These are phyloP conservation scores for Sporothrix brasiliensis DNA, from an alignment of 2,329 filamentous ascomycete genomes.

Conservation along the genomic window DNA sequence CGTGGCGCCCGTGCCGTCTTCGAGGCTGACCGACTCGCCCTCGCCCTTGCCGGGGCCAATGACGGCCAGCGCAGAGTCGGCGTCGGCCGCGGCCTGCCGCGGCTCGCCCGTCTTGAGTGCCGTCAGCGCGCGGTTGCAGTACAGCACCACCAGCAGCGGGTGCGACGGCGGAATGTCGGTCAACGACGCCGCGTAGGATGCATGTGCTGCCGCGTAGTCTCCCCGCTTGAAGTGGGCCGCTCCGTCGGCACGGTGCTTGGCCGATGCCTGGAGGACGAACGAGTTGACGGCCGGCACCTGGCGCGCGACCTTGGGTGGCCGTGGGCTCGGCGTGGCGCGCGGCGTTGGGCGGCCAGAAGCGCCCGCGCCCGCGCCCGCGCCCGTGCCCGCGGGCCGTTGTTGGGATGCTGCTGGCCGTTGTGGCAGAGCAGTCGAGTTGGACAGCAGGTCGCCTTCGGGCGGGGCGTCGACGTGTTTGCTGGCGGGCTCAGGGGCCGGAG, in stretches of 20 bases:
- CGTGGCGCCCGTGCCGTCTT: conserved; percentile 59
- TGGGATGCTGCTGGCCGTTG: conserved; percentile 27
- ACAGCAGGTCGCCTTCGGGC: conserved; percentile 66
- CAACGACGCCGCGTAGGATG: conserved; percentile 78
- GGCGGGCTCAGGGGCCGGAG: conserved; percentile 39
- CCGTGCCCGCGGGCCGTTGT: neutral
- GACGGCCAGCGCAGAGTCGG: conserved; percentile 75
- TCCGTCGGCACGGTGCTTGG: conserved; percentile 76
- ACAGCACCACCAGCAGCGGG: conserved; percentile 82
- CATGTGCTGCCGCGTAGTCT: conserved; percentile 85
- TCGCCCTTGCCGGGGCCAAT: conserved; percentile 81
- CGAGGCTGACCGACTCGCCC: conserved; percentile 75
- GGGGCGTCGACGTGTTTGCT: conserved; percentile 42
- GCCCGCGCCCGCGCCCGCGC: conserved; percentile 41
- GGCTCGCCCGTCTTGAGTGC: conserved; percentile 89
- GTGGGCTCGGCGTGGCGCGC: conserved; percentile 45
- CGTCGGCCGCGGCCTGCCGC: conserved; percentile 81
- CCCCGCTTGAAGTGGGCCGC: conserved; percentile 91
- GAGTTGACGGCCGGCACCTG: conserved; percentile 69
- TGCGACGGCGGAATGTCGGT: conserved; percentile 74
- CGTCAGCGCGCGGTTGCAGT: conserved; percentile 89
- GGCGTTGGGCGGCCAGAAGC: conserved; percentile 43
- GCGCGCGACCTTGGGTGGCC: conserved; percentile 51
- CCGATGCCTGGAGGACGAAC: conserved; percentile 71
- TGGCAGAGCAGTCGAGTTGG: conserved; percentile 49